phyloP scores from a whole-genome alignment of 805 yeast genomes.

The Wickerhamiella alocasiicola region DNA sequence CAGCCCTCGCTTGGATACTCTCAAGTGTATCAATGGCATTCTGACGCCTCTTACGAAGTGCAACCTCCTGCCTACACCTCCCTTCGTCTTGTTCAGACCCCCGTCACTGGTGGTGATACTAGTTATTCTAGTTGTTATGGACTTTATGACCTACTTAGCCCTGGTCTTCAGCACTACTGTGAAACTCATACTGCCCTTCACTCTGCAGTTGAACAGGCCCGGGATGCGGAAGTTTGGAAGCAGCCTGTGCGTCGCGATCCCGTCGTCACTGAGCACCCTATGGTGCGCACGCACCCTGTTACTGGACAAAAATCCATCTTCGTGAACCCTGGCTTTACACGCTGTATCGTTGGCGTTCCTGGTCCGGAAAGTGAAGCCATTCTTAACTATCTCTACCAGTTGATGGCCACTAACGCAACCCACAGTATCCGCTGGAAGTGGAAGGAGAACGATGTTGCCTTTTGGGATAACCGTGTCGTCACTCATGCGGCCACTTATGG shows the following conservation, averaged over 20 bases:
- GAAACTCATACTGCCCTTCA: slow-evolving; percentile 53
- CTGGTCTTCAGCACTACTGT: slow-evolving; percentile 35
- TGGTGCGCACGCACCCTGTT: slow-evolving; percentile 52
- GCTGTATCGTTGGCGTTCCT: slow-evolving; percentile 59
- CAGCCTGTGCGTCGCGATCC: slow-evolving; percentile 35
- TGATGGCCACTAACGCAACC: slow-evolving; percentile 22
- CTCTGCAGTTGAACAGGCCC: slow-evolving; percentile 34
- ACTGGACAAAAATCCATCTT: slow-evolving; percentile 49
- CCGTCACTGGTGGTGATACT: slow-evolving; percentile 45
- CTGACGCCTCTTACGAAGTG: slow-evolving; percentile 63
- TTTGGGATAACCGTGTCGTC: slow-evolving; percentile 46
- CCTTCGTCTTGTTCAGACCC: slow-evolving; percentile 48
- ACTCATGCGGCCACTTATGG: slow-evolving; percentile 42
- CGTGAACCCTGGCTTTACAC: slow-evolving; percentile 47
- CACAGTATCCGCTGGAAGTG: slow-evolving; percentile 40
- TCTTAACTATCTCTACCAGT: slow-evolving; percentile 41
- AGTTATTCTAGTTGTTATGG: slow-evolving; percentile 43
- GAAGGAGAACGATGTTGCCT: slow-evolving; percentile 35
- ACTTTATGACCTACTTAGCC: slow-evolving; percentile 42
- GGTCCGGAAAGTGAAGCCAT: slow-evolving; percentile 55
- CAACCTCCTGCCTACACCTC: slow-evolving; percentile 65
- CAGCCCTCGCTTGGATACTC: slow-evolving; percentile 21
- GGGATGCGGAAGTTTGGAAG: slow-evolving; percentile 34
- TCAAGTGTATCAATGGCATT: slow-evolving; percentile 41
- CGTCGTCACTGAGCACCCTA: slow-evolving; percentile 45